Evolutionary conservation across 2,329 filamentous ascomycete species (phyloP), one percentile per base, ranked within the genome.

Genomic region (Trichoderma hamatum): DNA sequence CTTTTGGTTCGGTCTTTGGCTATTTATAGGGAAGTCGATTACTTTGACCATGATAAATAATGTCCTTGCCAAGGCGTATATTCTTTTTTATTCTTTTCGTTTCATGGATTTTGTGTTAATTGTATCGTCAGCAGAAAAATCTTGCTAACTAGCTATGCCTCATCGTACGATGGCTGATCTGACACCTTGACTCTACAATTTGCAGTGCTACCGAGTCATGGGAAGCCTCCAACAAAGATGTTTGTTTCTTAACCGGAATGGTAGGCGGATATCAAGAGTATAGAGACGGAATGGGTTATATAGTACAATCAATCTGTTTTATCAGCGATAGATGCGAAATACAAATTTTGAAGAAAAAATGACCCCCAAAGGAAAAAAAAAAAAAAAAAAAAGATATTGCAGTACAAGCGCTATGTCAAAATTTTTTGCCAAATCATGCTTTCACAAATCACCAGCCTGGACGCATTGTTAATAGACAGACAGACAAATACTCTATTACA

Each of bases 131-230:
- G n/a, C n/a, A 43, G 2, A 19, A 2, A 51, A 13, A 16, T 5
- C 16, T 39, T 34, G 28, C 58, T 49, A 34, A 34, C 36, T 4
- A 28, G 10, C 0, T 14, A 11, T 9, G 14, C 10, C 14, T 24
- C 11, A 30, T 32, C 2, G 9, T 21, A 11, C 5, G 2, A 30
- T 30, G 70, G 70, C 52, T 71, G 2, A 61, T 72, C 9, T 52
- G 68, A n/a, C 63, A 56, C 4, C 71, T 71, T 32, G 67, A 72
- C 21, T 72, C 71, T 36, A 46, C 67, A 2, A 9, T 71, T 2
- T 61, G 61, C 13, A 54, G 70, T 51, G 62, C 62, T 3, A 59
- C 49, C 11, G 56, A 60, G 19, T 70, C 70, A 2, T 70, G 58
- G 58, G 65, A 67, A 21, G 52, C 68, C 19, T 70, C 55, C 56